Conservation (phyloP, 2,329 filamentous ascomycete species). For the Tolypocladium sp. region DNA sequence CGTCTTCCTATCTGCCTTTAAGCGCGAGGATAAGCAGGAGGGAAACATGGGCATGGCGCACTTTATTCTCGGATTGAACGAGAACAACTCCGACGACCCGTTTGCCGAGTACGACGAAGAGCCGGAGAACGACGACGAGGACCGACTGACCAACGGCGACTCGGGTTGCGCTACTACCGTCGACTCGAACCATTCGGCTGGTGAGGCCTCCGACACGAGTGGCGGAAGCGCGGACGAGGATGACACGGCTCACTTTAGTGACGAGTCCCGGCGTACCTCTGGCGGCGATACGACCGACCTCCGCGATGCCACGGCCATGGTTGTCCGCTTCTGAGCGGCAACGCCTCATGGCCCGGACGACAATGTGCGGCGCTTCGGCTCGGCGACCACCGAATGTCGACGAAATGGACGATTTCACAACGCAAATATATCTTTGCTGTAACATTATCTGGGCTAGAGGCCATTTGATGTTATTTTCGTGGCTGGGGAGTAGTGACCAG, state of each 20-base stretch:
- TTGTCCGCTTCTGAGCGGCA: background rate
- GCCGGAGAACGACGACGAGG: conserved; percentile 16
- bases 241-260: background rate
- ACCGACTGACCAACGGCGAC: conserved; percentile 6
- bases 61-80: conserved; percentile 11
- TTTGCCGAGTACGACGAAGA: conserved; percentile 30
- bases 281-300: background rate
- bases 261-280: background rate
- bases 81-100: conserved; percentile 17
- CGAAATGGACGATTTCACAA: background rate
- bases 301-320: background rate
- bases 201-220: background rate
- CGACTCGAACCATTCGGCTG: background rate
- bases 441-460: background rate
- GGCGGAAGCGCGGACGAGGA: background rate
- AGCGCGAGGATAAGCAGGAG: conserved; percentile 7
- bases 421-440: background rate
- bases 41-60: conserved; percentile 19
- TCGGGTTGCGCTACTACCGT: conserved; percentile 5
- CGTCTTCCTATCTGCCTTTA: conserved; percentile 11
- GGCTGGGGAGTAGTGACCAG: background rate
- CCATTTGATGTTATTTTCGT: background rate
- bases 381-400: background rate
- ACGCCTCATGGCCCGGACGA: background rate
- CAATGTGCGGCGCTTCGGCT: too few relatives aligned